Evolutionary conservation across 768 basidiomycete species (phyloP), one percentile per base, ranked within the genome.

Genomic region (Termitomyces sp.): DNA sequence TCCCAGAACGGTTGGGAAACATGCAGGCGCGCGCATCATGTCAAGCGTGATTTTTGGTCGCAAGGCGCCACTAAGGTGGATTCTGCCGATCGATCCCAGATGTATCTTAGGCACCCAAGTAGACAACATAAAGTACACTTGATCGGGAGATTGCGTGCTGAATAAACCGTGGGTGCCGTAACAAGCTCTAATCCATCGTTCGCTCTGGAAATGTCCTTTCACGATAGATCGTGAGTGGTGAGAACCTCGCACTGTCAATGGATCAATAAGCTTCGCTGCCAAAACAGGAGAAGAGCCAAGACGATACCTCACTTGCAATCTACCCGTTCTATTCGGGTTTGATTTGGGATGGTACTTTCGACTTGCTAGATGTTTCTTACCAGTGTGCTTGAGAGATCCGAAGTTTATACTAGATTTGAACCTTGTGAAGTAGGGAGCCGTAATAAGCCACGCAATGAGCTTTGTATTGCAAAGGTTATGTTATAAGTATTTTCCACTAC

Each of bases 71-170:
- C 58, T 56, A 62, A 10, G 66, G 59, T 45, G 46, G 58, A 51
- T 64, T 66, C 60, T 67, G 60, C 67, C 67, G 66, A 67, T 57
- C 60, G 60, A 56, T 48, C 55, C 56, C 57, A 54, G 62, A 66
- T 62, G 59, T 45, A 53, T 37, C 38, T 62, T 63, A 55, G 60
- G 59, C 57, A 55, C 50, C 58, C 58, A 12, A 41, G 23, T 30
- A 45, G 51, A 46, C 30, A 49, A 21, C 55, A 56, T 42, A 59
- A 35, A 38, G 37, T 53, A 56, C 38, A 31, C 42, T 57, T 47
- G 58, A 62, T 62, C 63, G 59, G 59, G 54, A 62, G 60, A 62
- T 61, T 62, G 53, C 57, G 62, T 55, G 58, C 58, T 55, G 56
- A 45, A 60, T 53, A 57, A 56, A 54, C 53, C 19, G 45, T 19